Evolutionary conservation across 2,329 filamentous ascomycete genomes (phyloP).

Genomic region (Coleophoma cylindrospora): DNA sequence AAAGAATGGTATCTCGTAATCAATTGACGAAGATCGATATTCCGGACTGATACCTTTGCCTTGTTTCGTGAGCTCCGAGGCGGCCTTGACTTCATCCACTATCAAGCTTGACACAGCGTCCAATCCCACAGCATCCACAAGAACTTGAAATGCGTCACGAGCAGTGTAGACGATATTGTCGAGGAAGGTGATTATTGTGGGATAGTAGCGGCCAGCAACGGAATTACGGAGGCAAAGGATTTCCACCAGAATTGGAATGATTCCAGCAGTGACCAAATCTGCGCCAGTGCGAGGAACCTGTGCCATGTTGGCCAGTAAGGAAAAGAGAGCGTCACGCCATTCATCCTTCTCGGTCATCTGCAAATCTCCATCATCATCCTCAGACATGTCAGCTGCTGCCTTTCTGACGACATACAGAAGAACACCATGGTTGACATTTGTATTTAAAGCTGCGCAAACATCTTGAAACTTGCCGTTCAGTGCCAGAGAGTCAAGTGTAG

Average conservation of each 20-base stretch:
- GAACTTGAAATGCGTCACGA: constrained; percentile 75
- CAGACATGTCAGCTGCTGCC: constrained; percentile 75
- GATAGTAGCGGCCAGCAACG: constrained; percentile 78
- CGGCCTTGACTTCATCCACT: constrained; percentile 68
- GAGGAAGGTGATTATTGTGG: constrained; percentile 79
- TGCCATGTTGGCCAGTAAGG: constrained; percentile 77
- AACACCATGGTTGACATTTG: constrained; percentile 94
- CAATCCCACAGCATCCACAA: constrained; percentile 78
- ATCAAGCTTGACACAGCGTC: constrained; percentile 88
- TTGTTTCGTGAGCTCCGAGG: constrained; percentile 59
- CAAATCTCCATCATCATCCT: constrained; percentile 53
- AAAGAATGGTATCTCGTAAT: constrained; percentile 90
- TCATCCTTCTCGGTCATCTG: constrained; percentile 69
- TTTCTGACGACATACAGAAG: constrained; percentile 90
- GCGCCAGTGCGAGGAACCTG: constrained; percentile 70
- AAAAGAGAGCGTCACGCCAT: constrained; percentile 87
- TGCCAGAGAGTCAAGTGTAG: constrained; percentile 81
- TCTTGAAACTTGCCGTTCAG: constrained; percentile 73
- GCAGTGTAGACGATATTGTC: constrained; percentile 84
- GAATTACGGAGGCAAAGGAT: constrained; percentile 77
- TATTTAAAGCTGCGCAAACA: constrained; percentile 84
- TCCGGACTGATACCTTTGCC: constrained; percentile 68
- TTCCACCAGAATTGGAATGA: constrained; percentile 87
- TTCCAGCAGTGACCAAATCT: constrained; percentile 81
- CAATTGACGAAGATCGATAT: constrained; percentile 76